Percentiles rank a stretch among this genome's conserved stretches.
These are phyloP conservation scores for Tylopilus vinaceipallidus DNA, from an alignment of 768 basidiomycete species.

Conservation along the genomic window DNA sequence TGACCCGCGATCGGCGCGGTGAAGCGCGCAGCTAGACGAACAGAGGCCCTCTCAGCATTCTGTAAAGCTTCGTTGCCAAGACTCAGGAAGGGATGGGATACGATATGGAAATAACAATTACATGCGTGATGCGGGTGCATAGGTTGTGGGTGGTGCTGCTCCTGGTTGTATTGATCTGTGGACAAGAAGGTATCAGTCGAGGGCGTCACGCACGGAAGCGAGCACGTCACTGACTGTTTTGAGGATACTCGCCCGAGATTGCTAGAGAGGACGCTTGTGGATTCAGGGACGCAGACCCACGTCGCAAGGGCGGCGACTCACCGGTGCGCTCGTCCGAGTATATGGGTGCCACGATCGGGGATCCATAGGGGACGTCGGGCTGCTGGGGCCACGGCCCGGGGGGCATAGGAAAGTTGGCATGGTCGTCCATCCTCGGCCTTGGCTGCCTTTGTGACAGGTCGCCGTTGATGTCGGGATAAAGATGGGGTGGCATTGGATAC, in stretches of 20 bases:
- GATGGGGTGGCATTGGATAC: slow-evolving; percentile 34
- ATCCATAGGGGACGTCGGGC: slow-evolving; percentile 39
- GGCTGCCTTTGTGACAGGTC: slow-evolving; percentile 28
- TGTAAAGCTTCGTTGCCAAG: slow-evolving; percentile 45
- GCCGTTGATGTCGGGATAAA: slow-evolving; percentile 36
- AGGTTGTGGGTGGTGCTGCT: slow-evolving; percentile 33
- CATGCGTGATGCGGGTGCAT: slow-evolving; percentile 31
- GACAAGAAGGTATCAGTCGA: slow-evolving; percentile 16
- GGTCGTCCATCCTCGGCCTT: slow-evolving; percentile 32
- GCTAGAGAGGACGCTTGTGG: slow-evolving; percentile 29
- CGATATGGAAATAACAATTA: slow-evolving; percentile 27
- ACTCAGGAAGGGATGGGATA: slow-evolving; percentile 23
- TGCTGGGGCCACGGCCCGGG: slow-evolving; percentile 33
- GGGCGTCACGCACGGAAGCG: slow-evolving; percentile 3
- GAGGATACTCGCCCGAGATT: slow-evolving; percentile 42
- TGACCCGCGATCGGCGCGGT: slow-evolving; percentile 32
- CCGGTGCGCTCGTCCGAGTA: slow-evolving; percentile 61
- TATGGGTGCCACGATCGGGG: slow-evolving; percentile 44
- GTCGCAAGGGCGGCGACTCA: slow-evolving; percentile 29
- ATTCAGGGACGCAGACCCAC: slow-evolving; percentile 14
- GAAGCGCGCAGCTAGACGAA: slow-evolving; percentile 57
- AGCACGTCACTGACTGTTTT: slow-evolving; percentile 39
- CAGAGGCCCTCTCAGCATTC: slow-evolving; percentile 50
- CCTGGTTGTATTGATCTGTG: slow-evolving; percentile 34
- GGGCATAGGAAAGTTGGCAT: slow-evolving; percentile 30